Evolutionary conservation across 2,329 filamentous ascomycete genomes (phyloP), one percentile per base, ranked within the genome.

Genomic region (Didymella pinodella): DNA sequence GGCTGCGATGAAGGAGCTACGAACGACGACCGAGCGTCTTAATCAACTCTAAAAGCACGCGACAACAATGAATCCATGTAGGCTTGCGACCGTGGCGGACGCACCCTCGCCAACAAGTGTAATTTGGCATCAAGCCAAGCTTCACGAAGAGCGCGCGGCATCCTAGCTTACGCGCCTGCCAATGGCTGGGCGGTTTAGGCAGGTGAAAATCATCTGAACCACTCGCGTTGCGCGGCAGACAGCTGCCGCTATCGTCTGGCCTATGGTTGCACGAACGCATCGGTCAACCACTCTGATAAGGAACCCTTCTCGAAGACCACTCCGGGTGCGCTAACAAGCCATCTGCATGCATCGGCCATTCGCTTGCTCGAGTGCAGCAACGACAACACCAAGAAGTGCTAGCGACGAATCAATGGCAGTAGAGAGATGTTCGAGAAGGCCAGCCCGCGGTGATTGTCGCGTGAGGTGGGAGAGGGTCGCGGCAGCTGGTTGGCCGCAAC

Each of bases 101-200:
- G 20, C 48, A 45, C 41, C 41, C 31, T 52, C 58, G 63, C 61
- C 51, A 48, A 31, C 29, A 40, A 20, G 22, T 55, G 45, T 31
- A 56, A 65, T 62, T 67, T 67, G 65, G 59, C 65, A 59, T 63
- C 46, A 16, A 54, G 58, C 63, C 65, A 67, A 65, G 63, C 57
- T 53, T 59, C 34, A 25, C 18, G 28, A 60, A 60, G 57, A 60
- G 36, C 38, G 48, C 57, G 52, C 48, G 52, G 43, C 52, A 14
- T 6, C 6, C 43, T 55, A 48, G 57, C 25, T 26, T 32, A 43
- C 11, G 31, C 16, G 31, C 31, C 31, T 32, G 11, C 31, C 31
- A 32, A 32, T 12, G 43, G 48, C 52, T 60, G 14, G 50, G 50
- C 56, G 46, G 16, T 47, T 59, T 54, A 54, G 56, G 49, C 50